Conservation (phyloP, 2,329 filamentous ascomycete genomes). For the Aspergillus alliaceus region DNA sequence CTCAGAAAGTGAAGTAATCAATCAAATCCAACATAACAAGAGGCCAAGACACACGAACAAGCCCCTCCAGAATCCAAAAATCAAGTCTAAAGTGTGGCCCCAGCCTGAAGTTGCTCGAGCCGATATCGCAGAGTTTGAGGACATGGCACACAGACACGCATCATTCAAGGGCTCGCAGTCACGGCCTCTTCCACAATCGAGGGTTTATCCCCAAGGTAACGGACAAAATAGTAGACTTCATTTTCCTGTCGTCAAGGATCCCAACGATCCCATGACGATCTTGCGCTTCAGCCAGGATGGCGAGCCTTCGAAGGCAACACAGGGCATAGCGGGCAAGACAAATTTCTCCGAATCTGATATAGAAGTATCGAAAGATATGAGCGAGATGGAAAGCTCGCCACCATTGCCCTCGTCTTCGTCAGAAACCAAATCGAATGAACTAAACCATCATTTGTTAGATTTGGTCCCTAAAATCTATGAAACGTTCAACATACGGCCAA, state of each 20-base stretch:
- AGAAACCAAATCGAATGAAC: constrained; percentile 1
- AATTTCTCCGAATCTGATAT: constrained; percentile 6
- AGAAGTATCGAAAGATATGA: constrained; percentile 5
- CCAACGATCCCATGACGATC: constrained; percentile 63
- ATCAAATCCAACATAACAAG: neutral
- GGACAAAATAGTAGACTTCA: constrained; percentile 51
- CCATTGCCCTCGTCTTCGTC: constrained; percentile 22
- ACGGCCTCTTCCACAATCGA: constrained; percentile 25
- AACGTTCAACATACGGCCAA: constrained; percentile 29
- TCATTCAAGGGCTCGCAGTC: constrained; percentile 11
- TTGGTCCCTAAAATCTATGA: constrained; percentile 23
- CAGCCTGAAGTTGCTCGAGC: too few species aligned
- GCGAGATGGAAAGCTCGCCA: constrained; percentile 13
- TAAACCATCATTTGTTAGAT: constrained; percentile 20
- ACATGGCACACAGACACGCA: neutral
- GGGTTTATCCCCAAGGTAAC: constrained; percentile 26
- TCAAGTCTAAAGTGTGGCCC: neutral
- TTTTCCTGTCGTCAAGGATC: constrained; percentile 77
- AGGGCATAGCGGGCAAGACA: constrained; percentile 14
- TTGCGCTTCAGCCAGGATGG: constrained; percentile 67
- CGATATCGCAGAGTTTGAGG: neutral
- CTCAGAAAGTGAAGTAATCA: neutral
- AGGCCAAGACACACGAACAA: neutral
- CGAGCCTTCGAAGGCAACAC: constrained; percentile 51
- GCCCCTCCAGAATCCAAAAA: neutral